phyloP scores from a whole-genome alignment of 2,329 filamentous ascomycete species.

The Ciborinia camelliae region DNA sequence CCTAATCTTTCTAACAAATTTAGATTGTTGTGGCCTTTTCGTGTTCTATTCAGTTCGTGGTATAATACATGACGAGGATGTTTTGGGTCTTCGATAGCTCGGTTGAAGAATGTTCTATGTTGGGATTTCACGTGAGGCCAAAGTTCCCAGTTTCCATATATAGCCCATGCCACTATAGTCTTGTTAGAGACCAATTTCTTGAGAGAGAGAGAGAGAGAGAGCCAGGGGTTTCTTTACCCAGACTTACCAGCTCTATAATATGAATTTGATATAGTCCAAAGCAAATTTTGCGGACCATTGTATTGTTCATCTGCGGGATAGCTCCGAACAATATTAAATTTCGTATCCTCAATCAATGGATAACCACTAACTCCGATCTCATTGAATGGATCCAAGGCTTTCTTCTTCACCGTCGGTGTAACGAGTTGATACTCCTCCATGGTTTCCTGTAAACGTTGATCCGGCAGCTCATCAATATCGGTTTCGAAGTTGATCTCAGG shows the following conservation, averaged over 20 bases:
- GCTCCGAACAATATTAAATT: neutral
- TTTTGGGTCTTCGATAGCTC: neutral
- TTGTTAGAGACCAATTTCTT: neutral
- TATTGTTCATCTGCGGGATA: neutral
- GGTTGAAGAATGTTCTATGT: neutral
- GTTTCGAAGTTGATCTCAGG: neutral
- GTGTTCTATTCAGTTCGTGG: neutral
- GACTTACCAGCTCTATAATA: neutral
- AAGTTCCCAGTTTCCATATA: slow-evolving; percentile 4
- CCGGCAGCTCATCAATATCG: neutral
- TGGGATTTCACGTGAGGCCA: slow-evolving; percentile 6
- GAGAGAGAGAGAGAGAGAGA: neutral
- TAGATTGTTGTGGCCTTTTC: neutral
- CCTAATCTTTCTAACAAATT: neutral
- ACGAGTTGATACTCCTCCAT: neutral
- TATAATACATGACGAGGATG: neutral
- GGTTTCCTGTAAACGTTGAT: neutral
- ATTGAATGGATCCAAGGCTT: neutral
- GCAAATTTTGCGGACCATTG: neutral
- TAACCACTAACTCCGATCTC: neutral
- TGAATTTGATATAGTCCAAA: neutral
- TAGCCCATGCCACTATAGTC: neutral
- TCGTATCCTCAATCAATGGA: neutral
- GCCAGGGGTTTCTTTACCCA: too few species aligned
- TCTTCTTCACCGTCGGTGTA: neutral